Percentiles rank a stretch among this genome's conserved stretches.
phyloP scores from a whole-genome alignment of 139 green algal species.

The Axilococcus clingmanii region DNA sequence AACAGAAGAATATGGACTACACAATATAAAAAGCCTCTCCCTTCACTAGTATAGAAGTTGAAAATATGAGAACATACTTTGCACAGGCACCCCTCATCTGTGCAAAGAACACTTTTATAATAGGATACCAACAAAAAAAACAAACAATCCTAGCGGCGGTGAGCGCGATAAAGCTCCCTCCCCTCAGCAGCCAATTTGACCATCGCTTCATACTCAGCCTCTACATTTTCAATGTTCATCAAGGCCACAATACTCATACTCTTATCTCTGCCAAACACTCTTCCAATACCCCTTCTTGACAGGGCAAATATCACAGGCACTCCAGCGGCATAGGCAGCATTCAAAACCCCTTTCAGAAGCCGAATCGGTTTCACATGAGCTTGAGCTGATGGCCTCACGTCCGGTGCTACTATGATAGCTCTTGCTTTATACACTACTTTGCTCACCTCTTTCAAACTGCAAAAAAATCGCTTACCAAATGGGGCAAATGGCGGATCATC shows the following conservation, averaged over 20 bases:
- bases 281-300: conserved; percentile 68
- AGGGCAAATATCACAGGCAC: conserved; percentile 62
- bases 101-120: no score
- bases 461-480: conserved; percentile 22
- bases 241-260: conserved; percentile 66
- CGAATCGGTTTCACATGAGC: conserved; percentile 32
- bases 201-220: conserved; percentile 29
- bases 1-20: no score
- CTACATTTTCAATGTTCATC: conserved; percentile 43
- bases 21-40: no score
- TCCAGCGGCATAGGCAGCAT: conserved; percentile 15
- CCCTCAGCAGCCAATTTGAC: conserved; percentile 24
- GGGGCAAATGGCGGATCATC: not conserved
- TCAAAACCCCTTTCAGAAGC: conserved; percentile 48
- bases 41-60: no score
- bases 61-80: no score
- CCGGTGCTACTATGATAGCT: conserved; percentile 60
- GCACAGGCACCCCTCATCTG: no score
- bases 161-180: conserved; percentile 1
- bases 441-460: conserved; percentile 42
- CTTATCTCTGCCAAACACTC: conserved; percentile 67
- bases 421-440: conserved; percentile 53
- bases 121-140: no score
- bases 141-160: no score
- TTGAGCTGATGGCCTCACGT: conserved; percentile 37